These are phyloP conservation scores for Alternaria longipes DNA, from an alignment of 2,329 filamentous ascomycete species.

Conservation along the genomic window DNA sequence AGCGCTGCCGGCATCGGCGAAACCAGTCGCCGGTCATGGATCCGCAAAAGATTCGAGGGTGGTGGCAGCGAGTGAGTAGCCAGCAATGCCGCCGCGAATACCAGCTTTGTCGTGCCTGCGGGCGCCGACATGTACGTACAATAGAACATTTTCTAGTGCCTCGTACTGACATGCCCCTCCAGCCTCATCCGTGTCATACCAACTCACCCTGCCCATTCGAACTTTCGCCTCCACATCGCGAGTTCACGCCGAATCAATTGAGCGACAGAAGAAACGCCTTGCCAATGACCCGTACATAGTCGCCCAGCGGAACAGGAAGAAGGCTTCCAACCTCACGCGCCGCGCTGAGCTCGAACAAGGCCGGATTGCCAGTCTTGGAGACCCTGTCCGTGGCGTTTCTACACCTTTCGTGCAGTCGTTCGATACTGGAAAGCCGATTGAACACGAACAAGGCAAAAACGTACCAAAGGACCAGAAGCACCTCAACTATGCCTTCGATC, in stretches of 20 bases:
- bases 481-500: constrained; percentile 80
- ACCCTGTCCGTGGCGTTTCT: constrained; percentile 78
- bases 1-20: constrained; percentile 14
- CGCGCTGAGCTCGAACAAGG: constrained; percentile 73
- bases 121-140: constrained; percentile 48
- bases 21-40: constrained; percentile 13
- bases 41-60: constrained; percentile 30
- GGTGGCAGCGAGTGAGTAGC: constrained; percentile 17
- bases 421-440: constrained; percentile 63
- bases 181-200: constrained; percentile 36
- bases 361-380: constrained; percentile 72
- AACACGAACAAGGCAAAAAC: constrained; percentile 30
- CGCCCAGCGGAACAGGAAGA: constrained; percentile 83
- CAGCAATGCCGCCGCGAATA: constrained; percentile 60
- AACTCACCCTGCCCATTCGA: constrained; percentile 64
- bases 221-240: constrained; percentile 71
- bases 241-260: constrained; percentile 62
- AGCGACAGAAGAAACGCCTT: constrained; percentile 63
- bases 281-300: constrained; percentile 83
- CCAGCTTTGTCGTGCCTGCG: constrained; percentile 55
- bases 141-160: neutral
- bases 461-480: constrained; percentile 51
- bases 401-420: constrained; percentile 89
- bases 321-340: constrained; percentile 81
- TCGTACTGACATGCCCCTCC: constrained; percentile 9